Conservation (phyloP, 768 basidiomycete species). For the Lentinus tigrinus region DNA sequence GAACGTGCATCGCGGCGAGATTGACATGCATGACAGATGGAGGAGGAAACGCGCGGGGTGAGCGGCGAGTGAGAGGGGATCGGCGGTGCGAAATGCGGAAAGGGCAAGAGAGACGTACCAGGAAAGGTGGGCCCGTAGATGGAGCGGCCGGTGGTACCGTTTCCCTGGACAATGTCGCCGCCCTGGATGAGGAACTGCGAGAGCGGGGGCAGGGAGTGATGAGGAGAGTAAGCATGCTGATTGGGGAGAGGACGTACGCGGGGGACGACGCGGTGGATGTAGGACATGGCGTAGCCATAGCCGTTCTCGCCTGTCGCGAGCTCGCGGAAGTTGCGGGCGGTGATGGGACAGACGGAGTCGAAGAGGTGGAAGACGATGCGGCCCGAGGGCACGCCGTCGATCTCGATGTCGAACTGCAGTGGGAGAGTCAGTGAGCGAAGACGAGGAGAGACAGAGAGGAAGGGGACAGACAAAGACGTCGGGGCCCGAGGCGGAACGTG, state of each 20-base stretch:
- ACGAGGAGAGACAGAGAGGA: not conserved
- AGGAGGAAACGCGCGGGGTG: not conserved
- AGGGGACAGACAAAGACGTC: conserved; percentile 26
- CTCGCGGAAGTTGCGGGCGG: conserved; percentile 78
- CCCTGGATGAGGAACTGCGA: conserved; percentile 39
- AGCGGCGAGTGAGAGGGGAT: not conserved
- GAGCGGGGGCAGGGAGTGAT: not conserved
- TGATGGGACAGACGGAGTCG: conserved; percentile 81
- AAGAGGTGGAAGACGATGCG: conserved; percentile 82
- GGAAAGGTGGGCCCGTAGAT: conserved; percentile 37
- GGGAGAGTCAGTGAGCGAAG: not conserved
- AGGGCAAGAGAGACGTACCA: conserved; percentile 22
- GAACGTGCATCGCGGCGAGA: no score
- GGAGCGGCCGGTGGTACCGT: conserved; percentile 38
- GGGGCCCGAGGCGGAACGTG: conserved; percentile 12
- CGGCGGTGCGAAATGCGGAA: not conserved
- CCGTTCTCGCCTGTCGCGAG: conserved; percentile 66
- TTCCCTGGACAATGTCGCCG: conserved; percentile 36
- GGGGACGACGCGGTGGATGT: conserved; percentile 62
- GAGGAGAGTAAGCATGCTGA: not conserved
- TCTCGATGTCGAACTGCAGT: conserved; percentile 60
- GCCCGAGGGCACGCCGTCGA: conserved; percentile 59
- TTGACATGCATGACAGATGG: no score
- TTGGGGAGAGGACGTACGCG: conserved; percentile 24
- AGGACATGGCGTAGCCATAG: conserved; percentile 68